Base-by-base conservation (phyloP, 2,329 filamentous ascomycete species). In the Colletotrichum sublineola region DNA sequence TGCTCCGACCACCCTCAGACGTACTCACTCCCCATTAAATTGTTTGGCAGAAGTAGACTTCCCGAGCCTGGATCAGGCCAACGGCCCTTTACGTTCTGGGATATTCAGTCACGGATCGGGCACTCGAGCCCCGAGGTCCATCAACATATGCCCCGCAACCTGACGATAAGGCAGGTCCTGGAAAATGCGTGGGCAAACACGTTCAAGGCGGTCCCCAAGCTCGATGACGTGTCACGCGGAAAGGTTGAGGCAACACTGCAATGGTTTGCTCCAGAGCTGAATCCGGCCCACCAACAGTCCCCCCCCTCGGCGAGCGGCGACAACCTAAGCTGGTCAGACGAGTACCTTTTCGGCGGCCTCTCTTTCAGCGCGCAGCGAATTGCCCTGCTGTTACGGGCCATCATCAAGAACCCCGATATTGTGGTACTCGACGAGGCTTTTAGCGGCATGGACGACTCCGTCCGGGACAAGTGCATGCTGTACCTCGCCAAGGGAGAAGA, bases 1-100 rank as follows among this genome's bases (percentile, higher is more conserved):
- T 97, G 94, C 72, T 98, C 96, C 1, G 96, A 99, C 78, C 96
- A 99, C 77, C 96, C 96, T 0, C 96, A 98, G 81, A 91, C 95
- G 0, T 99, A 98, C 80, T 94, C 94, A 0, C 89, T 95, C 33
- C 95, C 96, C 0, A 92, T 99, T 73, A 92, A 90, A 76, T 86
- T 98, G 18, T 98, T 99, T 79, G 94, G 95, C 0, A 90, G 91
- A 31, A 92, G 92, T 67, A 90, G 96, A 29, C 86, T 98, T 0
- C 95, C 96, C 0, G 89, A 93, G 67, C 88, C 89, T 0, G 93
- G 92, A 0, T 90, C 89, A 0, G 85, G 84, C 1, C 80, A 89
- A 66, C 88, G 88, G 0, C 95, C 94, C 0, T 90, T 98, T 44
- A 97, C 94, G 0, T 93, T 98, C 71, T 98, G 97, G 86, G 95